These are phyloP conservation scores for Aspergillus brunneoviolaceus DNA, from an alignment of 2,329 filamentous ascomycete genomes.

Conservation along the genomic window DNA sequence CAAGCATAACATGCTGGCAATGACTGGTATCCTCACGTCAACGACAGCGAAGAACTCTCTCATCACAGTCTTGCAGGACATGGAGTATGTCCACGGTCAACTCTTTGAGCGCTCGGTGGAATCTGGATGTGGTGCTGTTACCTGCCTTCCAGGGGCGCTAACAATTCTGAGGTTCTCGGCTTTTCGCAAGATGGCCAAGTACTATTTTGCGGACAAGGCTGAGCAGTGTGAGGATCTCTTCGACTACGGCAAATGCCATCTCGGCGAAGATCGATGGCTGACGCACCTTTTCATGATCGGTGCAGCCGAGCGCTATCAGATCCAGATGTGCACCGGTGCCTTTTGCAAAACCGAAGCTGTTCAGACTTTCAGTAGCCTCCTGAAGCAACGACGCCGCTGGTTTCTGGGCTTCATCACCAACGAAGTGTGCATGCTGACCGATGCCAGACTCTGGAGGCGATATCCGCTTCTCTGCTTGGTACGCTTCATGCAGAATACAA, in stretches of 20 bases:
- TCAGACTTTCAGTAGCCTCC: conserved; percentile 76
- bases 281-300: conserved; percentile 99
- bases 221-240: conserved; percentile 95
- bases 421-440: conserved; percentile 96
- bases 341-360: conserved; percentile 99
- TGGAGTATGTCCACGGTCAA: conserved; percentile 97
- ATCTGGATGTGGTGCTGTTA: conserved; percentile 89
- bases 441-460: conserved; percentile 83
- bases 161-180: conserved; percentile 95
- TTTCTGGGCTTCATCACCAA: conserved; percentile 98
- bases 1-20: conserved; percentile 88
- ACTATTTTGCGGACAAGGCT: conserved; percentile 96
- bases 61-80: conserved; percentile 90
- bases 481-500: conserved; percentile 93
- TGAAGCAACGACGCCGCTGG: conserved; percentile 95
- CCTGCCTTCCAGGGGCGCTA: conserved; percentile 89
- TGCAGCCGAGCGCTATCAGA: conserved; percentile 87
- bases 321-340: conserved; percentile 94
- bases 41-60: conserved; percentile 85
- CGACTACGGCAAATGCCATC: conserved; percentile 91
- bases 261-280: conserved; percentile 94
- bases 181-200: conserved; percentile 94
- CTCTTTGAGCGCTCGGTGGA: conserved; percentile 94
- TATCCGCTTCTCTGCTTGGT: conserved; percentile 85
- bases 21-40: conserved; percentile 96